Percentiles rank a stretch among this genome's conserved stretches.
Evolutionary conservation across 495 filamentous ascomycete genomes (phyloP).

Genomic region (Xylona heveae): DNA sequence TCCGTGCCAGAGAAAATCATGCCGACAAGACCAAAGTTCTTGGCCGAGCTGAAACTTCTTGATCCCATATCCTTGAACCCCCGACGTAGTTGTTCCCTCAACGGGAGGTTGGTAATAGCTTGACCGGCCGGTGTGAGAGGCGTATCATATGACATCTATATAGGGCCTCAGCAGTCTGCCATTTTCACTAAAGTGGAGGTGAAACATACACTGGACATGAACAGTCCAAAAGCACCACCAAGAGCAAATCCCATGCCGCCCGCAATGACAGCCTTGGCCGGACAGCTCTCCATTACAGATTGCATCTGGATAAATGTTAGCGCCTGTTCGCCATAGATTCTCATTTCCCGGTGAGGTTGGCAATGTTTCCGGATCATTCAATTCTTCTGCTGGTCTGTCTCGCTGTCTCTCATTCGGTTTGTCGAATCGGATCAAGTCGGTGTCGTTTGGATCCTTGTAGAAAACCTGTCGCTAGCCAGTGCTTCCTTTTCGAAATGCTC

Average conservation of each 20-base stretch:
- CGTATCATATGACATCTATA: slow-evolving; percentile 80
- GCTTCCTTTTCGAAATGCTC: neutral
- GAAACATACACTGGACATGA: slow-evolving; percentile 69
- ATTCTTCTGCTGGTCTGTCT: no score
- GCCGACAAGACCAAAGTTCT: slow-evolving; percentile 87
- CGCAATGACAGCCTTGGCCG: slow-evolving; percentile 58
- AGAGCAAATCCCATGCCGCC: slow-evolving; percentile 79
- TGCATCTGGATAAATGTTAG: slow-evolving; percentile 65
- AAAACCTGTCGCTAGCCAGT: neutral
- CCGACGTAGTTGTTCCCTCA: slow-evolving; percentile 54
- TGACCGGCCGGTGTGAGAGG: slow-evolving; percentile 41
- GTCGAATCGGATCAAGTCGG: neutral
- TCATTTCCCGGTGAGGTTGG: no score
- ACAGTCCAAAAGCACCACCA: slow-evolving; percentile 80
- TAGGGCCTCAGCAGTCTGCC: no score
- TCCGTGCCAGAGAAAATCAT: slow-evolving; percentile 82
- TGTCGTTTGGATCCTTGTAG: neutral
- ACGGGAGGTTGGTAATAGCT: slow-evolving; percentile 48
- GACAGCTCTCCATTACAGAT: slow-evolving; percentile 71
- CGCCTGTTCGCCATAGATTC: neutral
- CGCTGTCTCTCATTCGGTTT: neutral
- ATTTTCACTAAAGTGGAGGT: no score
- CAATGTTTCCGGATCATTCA: no score
- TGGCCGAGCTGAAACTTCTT: slow-evolving; percentile 64
- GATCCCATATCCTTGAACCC: slow-evolving; percentile 90